Evolutionary conservation across 2,329 filamentous ascomycete species (phyloP), one percentile per base, ranked within the genome.

Genomic region (Rhynchosporium agropyri): DNA sequence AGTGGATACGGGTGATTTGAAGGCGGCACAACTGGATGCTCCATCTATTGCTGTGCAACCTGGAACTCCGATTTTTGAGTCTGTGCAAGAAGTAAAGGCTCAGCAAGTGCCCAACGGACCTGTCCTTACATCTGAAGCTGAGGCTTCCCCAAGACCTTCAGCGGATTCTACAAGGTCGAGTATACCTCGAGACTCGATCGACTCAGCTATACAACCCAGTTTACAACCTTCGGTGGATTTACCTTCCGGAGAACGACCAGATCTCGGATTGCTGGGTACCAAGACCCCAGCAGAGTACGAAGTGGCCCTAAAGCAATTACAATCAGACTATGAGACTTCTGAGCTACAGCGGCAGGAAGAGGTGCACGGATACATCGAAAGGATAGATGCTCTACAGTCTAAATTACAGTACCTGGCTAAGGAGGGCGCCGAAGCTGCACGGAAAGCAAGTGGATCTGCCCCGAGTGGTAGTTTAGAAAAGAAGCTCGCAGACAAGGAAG

Each of bases 391-490:
- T 3, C 79, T 99, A 1, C 91, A 98, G 75, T 87, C 92, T 6
- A 98, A 99, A 74, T 79, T 99, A 33, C 89, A 93, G 68, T 97
- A 96, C 72, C 79, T 99, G 12, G 88, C 93, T 2, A 89, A 89
- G 65, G 90, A 93, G 72, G 88, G 90, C 12, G 85, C 89, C 0
- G 89, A 93, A 38, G 82, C 88, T 0, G 91, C 95, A 1, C 89
- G 88, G 72, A 85, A 86, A 68, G 83, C 87, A 6, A 87, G 85
- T 2, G 78, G 82, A n/a, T 79, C 82, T 29, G 86, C 89, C 0
- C 79, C 84, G 2, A 74, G 84, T 0, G 89, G 89, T 5, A 90
- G 87, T 61, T 62, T 81, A 1, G 90, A 96, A 68, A 91, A 89
- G 74, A 92, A 90, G 72, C 76, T 98, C 13, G 90, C 91, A 0